These are phyloP conservation scores for Zelopaecilomyces penicillatus DNA, from an alignment of 2,329 filamentous ascomycete genomes.

Conservation along the genomic window DNA sequence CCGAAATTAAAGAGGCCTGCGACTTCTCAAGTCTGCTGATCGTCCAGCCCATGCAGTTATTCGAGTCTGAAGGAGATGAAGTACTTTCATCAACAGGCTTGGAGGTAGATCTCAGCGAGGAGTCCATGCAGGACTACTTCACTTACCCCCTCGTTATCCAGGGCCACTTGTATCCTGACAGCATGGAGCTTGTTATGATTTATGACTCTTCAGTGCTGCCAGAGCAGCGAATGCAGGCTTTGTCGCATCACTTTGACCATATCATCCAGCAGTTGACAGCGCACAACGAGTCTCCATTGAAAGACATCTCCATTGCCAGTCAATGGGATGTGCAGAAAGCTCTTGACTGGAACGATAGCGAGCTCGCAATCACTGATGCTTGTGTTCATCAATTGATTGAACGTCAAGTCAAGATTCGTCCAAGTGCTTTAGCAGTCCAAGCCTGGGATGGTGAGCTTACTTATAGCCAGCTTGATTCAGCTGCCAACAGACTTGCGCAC, in stretches of 20 bases:
- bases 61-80: neutral
- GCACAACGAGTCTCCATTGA: neutral
- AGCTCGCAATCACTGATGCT: slow-evolving; percentile 2
- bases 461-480: slow-evolving; percentile 1
- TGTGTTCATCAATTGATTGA: slow-evolving; percentile 9
- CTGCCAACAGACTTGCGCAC: slow-evolving; percentile 6
- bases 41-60: slow-evolving; percentile 5
- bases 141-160: slow-evolving; percentile 13
- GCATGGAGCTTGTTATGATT: slow-evolving; percentile 8
- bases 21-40: slow-evolving; percentile 9
- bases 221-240: slow-evolving; percentile 4
- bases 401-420: slow-evolving; percentile 1
- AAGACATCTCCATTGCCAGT: neutral
- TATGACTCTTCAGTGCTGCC: slow-evolving; percentile 7
- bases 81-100: neutral
- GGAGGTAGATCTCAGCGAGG: neutral
- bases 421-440: slow-evolving; percentile 3
- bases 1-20: slow-evolving; percentile 4
- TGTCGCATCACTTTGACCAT: slow-evolving; percentile 11
- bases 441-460: slow-evolving; percentile 11
- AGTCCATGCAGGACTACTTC: slow-evolving; percentile 10
- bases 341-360: slow-evolving; percentile 1
- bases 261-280: slow-evolving; percentile 9
- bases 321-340: slow-evolving; percentile 4
- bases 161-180: slow-evolving; percentile 3